Percentiles rank a stretch among this genome's conserved stretches.
These are phyloP conservation scores for Phlegmacium glaucopus DNA, from an alignment of 768 basidiomycete species.

Conservation along the genomic window DNA sequence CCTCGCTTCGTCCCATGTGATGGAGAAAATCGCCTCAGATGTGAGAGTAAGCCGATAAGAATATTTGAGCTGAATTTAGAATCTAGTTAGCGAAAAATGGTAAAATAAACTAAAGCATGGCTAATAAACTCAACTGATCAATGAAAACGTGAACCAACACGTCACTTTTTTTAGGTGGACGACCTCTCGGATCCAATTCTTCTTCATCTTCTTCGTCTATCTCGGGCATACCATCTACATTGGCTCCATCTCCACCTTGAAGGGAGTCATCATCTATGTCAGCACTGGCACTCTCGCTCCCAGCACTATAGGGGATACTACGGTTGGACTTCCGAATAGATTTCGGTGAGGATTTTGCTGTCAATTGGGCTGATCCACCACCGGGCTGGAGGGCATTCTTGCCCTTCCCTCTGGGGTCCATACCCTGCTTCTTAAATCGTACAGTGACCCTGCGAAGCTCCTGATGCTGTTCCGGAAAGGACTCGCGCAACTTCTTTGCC, in stretches of 20 bases:
- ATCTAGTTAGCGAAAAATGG: conserved; percentile 14
- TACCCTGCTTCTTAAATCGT: conserved; percentile 18
- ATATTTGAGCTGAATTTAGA: conserved; percentile 76
- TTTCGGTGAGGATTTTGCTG: conserved; percentile 8
- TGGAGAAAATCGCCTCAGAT: conserved; percentile 46
- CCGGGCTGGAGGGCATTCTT: conserved; percentile 4
- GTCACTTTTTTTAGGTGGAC: conserved; percentile 27
- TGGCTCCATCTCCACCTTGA: conserved; percentile 1
- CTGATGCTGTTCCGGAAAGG: conserved; percentile 50
- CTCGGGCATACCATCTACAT: conserved; percentile 1
- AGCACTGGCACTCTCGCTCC: conserved; percentile 13
- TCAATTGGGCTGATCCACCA: background rate
- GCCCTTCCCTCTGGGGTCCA: conserved; percentile 7
- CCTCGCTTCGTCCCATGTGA: conserved; percentile 7
- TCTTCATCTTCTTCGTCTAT: conserved; percentile 24
- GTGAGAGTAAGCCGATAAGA: conserved; percentile 75
- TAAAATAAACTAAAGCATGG: conserved; percentile 6
- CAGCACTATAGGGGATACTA: background rate
- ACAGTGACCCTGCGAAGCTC: conserved; percentile 23
- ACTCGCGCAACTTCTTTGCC: conserved; percentile 51
- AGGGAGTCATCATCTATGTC: conserved; percentile 10
- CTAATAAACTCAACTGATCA: conserved; percentile 47
- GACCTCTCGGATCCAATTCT: conserved; percentile 33
- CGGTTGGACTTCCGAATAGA: conserved; percentile 6
- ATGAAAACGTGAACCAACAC: conserved; percentile 47